phyloP scores from a whole-genome alignment of 257 asterid species.

The Ajuga chamaepitys region DNA sequence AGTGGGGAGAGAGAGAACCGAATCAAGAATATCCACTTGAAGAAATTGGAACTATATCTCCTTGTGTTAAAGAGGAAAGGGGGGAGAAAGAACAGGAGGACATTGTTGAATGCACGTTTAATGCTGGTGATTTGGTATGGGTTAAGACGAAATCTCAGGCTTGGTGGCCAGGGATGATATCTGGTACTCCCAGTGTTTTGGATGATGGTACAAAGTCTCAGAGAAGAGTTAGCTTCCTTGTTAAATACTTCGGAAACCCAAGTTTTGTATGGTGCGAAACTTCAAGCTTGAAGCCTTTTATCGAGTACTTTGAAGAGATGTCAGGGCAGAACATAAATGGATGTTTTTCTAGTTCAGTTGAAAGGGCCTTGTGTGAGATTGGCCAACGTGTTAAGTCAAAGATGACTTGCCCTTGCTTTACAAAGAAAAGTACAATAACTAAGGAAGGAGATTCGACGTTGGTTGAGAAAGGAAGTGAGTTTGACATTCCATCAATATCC shows the following conservation, averaged over 20 bases:
- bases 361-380: conserved; percentile 53
- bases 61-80: conserved; percentile 2
- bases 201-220: conserved; percentile 20
- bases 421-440: conserved; percentile 20
- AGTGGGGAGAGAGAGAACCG: conserved; percentile 4
- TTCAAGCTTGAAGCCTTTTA: conserved; percentile 61
- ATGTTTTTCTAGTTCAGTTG: conserved; percentile 50
- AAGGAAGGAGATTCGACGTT: conserved; percentile 11
- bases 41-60: conserved; percentile 14
- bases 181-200: conserved; percentile 31
- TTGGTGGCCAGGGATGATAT: conserved; percentile 90
- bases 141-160: conserved; percentile 43
- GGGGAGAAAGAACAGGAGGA: conserved; percentile 15
- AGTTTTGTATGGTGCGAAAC: conserved; percentile 36
- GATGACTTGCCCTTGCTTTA: conserved; percentile 69
- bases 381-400: conserved; percentile 47
- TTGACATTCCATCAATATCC: conserved; percentile 26
- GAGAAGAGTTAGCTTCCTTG: conserved; percentile 30
- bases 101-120: conserved; percentile 20
- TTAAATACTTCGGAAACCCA: conserved; percentile 48
- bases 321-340: conserved; percentile 32
- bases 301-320: conserved; percentile 45
- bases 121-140: conserved; percentile 72
- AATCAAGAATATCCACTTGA: conserved; percentile 10
- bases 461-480: conserved; percentile 6